These are phyloP conservation scores for Wickerhamiella qilinensis DNA, from an alignment of 805 yeast genomes.

Conservation along the genomic window DNA sequence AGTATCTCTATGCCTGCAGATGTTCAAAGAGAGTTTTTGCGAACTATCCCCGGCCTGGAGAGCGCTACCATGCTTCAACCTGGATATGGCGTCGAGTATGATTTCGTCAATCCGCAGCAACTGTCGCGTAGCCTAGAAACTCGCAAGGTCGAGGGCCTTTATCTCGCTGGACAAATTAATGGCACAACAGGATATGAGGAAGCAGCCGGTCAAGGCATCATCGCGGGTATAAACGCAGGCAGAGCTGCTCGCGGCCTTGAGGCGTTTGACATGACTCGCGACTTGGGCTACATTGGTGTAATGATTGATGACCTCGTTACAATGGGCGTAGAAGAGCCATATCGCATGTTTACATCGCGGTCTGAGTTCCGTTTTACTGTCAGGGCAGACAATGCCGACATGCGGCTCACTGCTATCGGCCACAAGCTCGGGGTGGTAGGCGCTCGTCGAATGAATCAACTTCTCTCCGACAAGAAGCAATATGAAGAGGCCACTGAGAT, in stretches of 20 bases:
- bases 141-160: constrained; percentile 59
- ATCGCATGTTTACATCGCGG: constrained; percentile 93
- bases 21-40: constrained; percentile 59
- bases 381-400: constrained; percentile 88
- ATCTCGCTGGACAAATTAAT: constrained; percentile 90
- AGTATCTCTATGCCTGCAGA: constrained; percentile 95
- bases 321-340: constrained; percentile 93
- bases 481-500: constrained; percentile 31
- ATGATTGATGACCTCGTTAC: constrained; percentile 86
- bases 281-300: constrained; percentile 86
- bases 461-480: constrained; percentile 26
- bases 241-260: constrained; percentile 27
- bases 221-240: constrained; percentile 95
- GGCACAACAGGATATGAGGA: constrained; percentile 99
- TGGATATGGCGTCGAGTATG: constrained; percentile 98
- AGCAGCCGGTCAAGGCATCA: constrained; percentile 91
- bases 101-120: constrained; percentile 88
- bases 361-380: constrained; percentile 85
- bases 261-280: constrained; percentile 44
- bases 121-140: constrained; percentile 66
- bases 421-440: constrained; percentile 48
- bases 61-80: constrained; percentile 82
- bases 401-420: constrained; percentile 61
- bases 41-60: constrained; percentile 75
- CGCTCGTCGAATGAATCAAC: constrained; percentile 38